phyloP scores from a whole-genome alignment of 257 asterid genomes.

The Ophiorrhiza pumila region DNA sequence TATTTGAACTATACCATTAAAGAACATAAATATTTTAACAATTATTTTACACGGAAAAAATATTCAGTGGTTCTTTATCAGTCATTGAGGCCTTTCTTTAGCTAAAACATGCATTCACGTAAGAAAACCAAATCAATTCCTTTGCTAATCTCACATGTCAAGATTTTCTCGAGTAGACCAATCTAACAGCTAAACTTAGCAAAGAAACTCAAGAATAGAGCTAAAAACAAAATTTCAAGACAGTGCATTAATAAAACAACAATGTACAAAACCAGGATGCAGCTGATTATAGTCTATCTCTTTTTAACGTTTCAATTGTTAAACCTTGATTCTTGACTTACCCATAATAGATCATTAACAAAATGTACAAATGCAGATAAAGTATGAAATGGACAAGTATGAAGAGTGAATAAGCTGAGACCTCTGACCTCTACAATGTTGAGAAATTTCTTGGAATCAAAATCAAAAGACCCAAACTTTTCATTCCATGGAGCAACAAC shows the following conservation, averaged over 20 bases:
- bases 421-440: constrained; percentile 47
- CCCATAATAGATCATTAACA: not conserved
- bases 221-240: not conserved
- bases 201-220: not conserved
- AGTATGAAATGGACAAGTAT: not conserved
- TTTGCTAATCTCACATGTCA: not conserved
- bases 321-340: not conserved
- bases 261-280: not conserved
- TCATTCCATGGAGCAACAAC: constrained; percentile 76
- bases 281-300: not conserved
- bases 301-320: not conserved
- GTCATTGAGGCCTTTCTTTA: not conserved
- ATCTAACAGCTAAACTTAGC: not conserved
- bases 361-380: not conserved
- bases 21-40: not conserved
- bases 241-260: not conserved
- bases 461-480: constrained; percentile 78
- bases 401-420: not conserved
- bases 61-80: not conserved
- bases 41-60: not conserved
- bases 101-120: not conserved
- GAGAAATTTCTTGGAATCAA: constrained; percentile 47
- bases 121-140: not conserved
- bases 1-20: constrained; percentile 17
- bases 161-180: not conserved